Evolutionary conservation across 1,284 basidiomycete genomes (phyloP).

Genomic region (Tremellales sp.): DNA sequence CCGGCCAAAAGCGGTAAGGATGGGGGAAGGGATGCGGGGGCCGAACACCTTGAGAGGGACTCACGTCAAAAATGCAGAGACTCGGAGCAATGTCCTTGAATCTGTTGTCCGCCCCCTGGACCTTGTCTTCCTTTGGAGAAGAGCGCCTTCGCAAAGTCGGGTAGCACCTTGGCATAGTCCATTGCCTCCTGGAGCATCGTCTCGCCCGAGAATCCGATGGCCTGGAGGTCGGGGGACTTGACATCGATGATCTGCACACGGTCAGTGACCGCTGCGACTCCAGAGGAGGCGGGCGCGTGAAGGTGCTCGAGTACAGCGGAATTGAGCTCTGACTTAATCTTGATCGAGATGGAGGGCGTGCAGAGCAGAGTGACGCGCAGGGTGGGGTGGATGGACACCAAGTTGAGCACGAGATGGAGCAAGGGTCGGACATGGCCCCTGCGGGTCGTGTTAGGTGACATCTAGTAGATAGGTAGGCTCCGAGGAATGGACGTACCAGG

Average conservation of each 20-base stretch:
- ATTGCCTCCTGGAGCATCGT: conserved; percentile 12
- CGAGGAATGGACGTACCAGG: conserved; percentile 10
- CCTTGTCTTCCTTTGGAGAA: conserved; percentile 2
- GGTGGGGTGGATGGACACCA: conserved; percentile 17
- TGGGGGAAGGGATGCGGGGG: not conserved
- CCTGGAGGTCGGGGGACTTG: conserved; percentile 2
- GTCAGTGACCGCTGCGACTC: not conserved
- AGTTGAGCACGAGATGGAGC: conserved; percentile 21
- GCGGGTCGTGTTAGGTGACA: not conserved
- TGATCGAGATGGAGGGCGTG: conserved; percentile 7
- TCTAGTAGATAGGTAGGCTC: not conserved
- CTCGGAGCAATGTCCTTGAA: conserved; percentile 12
- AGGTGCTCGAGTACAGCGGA: conserved; percentile 4
- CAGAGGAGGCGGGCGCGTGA: not conserved
- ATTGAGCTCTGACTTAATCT: conserved; percentile 15
- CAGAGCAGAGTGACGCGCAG: conserved; percentile 21
- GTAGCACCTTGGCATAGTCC: conserved; percentile 14
- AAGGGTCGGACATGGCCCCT: conserved; percentile 28
- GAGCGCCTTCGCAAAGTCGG: conserved; percentile 8
- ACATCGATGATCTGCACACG: not conserved
- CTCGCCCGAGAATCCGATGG: conserved; percentile 1
- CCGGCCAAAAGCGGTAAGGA: not conserved
- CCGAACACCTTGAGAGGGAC: conserved; percentile 2
- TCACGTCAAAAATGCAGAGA: conserved; percentile 22
- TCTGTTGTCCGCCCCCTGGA: conserved; percentile 11